Conservation (phyloP, 805 yeast species). For the Nakazawaea ishiwadae region DNA sequence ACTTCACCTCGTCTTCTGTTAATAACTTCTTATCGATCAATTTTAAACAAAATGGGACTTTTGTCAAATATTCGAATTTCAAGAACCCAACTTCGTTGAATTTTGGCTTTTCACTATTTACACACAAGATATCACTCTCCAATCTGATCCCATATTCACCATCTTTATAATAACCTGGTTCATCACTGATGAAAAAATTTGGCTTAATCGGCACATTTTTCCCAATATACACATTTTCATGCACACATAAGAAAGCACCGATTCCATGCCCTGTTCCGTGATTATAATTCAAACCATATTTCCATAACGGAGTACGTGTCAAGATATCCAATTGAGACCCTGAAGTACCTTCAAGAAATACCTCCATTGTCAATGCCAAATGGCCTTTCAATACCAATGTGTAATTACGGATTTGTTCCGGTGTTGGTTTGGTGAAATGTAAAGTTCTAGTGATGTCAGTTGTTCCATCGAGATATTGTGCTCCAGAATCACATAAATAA, state of each 20-base stretch:
- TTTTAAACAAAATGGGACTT: slow-evolving; percentile 77
- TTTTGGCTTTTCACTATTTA: slow-evolving; percentile 37
- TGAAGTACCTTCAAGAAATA: slow-evolving; percentile 71
- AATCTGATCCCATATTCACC: slow-evolving; percentile 88
- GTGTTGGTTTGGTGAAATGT: slow-evolving; percentile 57
- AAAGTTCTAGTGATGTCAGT: slow-evolving; percentile 92
- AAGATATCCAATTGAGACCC: slow-evolving; percentile 76
- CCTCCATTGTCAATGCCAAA: slow-evolving; percentile 73
- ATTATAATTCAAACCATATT: slow-evolving; percentile 76
- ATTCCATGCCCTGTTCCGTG: slow-evolving; percentile 99
- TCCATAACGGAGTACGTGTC: slow-evolving; percentile 82
- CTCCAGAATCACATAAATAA: slow-evolving; percentile 84
- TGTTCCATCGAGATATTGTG: slow-evolving; percentile 85
- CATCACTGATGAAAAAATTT: slow-evolving; percentile 83
- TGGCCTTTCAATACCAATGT: slow-evolving; percentile 91
- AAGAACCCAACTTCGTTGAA: slow-evolving; percentile 55
- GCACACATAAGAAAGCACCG: slow-evolving; percentile 88
- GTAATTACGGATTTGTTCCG: slow-evolving; percentile 60
- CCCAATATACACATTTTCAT: slow-evolving; percentile 87
- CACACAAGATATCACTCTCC: slow-evolving; percentile 73
- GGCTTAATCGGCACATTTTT: slow-evolving; percentile 42
- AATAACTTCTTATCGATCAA: slow-evolving; percentile 62
- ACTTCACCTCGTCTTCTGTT: slow-evolving; percentile 52
- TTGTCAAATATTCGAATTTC: slow-evolving; percentile 78
- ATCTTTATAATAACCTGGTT: slow-evolving; percentile 91